A percentile compares a stretch with the other conserved stretches of the same genome.
phyloP scores from a whole-genome alignment of 257 asterid genomes.

The Leonotis leonurus region DNA sequence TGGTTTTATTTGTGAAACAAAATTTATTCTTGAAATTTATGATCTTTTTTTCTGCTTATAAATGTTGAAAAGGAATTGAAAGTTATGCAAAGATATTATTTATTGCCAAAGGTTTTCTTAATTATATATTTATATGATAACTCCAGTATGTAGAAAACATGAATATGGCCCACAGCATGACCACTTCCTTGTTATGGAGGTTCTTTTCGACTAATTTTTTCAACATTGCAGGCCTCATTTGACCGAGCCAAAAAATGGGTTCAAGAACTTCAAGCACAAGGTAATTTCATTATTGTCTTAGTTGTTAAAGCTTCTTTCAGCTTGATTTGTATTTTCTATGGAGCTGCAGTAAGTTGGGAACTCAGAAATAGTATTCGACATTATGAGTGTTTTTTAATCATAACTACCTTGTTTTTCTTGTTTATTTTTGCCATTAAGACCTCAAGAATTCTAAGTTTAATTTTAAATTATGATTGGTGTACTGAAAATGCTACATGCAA shows the following conservation, averaged over 20 bases:
- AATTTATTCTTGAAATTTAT: too few species aligned
- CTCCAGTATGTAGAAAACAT: background rate
- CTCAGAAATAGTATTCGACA: background rate
- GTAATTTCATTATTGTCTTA: slow-evolving; percentile 25
- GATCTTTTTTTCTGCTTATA: too few species aligned
- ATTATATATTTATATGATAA: background rate
- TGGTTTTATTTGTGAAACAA: background rate
- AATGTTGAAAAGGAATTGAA: background rate
- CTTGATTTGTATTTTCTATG: background rate
- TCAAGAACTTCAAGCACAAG: slow-evolving; percentile 88
- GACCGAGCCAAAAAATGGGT: slow-evolving; percentile 90
- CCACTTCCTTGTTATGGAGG: too few species aligned
- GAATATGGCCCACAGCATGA: background rate
- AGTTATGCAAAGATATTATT: too few species aligned
- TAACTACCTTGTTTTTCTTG: background rate
- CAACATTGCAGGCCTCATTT: slow-evolving; percentile 52
- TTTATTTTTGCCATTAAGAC: background rate
- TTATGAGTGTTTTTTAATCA: background rate
- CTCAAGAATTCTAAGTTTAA: background rate
- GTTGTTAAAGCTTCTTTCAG: slow-evolving; percentile 3
- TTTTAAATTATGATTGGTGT: background rate
- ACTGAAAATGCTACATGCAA: background rate
- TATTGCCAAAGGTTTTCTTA: too few species aligned
- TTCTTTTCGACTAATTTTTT: background rate
- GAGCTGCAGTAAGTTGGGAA: background rate